Evolutionary conservation across 2,329 filamentous ascomycete species (phyloP).

Genomic region (Trichothecium sympodiale): DNA sequence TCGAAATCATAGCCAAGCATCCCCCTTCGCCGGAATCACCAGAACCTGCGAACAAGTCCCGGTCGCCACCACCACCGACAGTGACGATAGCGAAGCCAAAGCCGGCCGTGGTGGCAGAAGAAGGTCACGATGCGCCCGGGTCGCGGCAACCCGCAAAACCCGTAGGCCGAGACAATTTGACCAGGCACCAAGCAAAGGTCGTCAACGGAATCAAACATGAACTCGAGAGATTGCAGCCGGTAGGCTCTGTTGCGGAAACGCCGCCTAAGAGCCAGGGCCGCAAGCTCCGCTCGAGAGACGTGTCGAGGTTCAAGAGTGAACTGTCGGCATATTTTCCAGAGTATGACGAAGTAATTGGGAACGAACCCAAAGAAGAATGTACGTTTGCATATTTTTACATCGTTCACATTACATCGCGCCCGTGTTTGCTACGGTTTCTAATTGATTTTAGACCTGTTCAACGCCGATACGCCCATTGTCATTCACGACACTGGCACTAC

Average conservation of each 20-base stretch:
- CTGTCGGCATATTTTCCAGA: constrained; percentile 84
- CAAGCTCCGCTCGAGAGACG: constrained; percentile 78
- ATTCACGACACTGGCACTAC: constrained; percentile 44
- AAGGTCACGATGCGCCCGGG: neutral
- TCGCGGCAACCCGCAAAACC: constrained; percentile 4
- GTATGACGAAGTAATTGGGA: constrained; percentile 88
- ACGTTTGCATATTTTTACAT: constrained; percentile 21
- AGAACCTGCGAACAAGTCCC: constrained; percentile 10
- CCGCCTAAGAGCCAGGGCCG: constrained; percentile 57
- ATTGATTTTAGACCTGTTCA: constrained; percentile 52
- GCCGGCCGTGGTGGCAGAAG: constrained; percentile 1
- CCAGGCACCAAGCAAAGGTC: constrained; percentile 46
- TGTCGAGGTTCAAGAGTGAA: constrained; percentile 80
- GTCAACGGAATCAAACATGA: constrained; percentile 53
- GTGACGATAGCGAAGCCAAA: constrained; percentile 5
- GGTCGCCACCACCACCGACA: constrained; percentile 12
- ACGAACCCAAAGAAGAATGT: constrained; percentile 71
- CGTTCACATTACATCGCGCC: neutral
- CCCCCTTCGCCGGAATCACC: constrained; percentile 11
- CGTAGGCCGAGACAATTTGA: constrained; percentile 19
- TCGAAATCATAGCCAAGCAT: constrained; percentile 35
- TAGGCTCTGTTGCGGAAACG: constrained; percentile 32
- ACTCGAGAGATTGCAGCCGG: constrained; percentile 43
- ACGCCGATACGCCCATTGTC: constrained; percentile 61
- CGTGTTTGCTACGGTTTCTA: constrained; percentile 5